Evolutionary conservation across 208 protist genomes (phyloP).

Genomic region (Trypanosoma avium): DNA sequence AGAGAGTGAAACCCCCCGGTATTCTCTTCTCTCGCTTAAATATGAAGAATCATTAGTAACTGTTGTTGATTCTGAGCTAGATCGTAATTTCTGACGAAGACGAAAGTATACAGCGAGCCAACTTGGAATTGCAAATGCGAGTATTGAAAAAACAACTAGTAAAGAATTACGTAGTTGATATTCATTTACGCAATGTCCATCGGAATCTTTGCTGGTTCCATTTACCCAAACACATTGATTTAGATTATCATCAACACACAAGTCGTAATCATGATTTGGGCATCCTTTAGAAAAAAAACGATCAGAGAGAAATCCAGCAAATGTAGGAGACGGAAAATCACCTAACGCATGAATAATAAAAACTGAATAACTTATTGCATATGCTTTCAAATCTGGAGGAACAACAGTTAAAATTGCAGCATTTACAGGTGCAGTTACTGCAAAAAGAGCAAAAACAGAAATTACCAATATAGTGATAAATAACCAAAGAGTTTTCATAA

Average conservation of each 20-base stretch:
- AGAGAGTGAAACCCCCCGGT: too few species aligned
- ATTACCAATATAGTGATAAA: slow-evolving; percentile 48
- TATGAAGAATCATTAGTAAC: background rate
- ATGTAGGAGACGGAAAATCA: slow-evolving; percentile 86
- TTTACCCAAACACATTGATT: slow-evolving; percentile 54
- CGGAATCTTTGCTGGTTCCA: slow-evolving; percentile 4
- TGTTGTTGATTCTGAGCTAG: background rate
- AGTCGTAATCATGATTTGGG: slow-evolving; percentile 10
- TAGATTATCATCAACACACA: background rate
- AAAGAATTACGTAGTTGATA: slow-evolving; percentile 72
- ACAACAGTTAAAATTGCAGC: slow-evolving; percentile 69
- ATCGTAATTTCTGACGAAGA: slow-evolving; percentile 17
- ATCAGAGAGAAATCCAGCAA: slow-evolving; percentile 75
- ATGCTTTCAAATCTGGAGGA: slow-evolving; percentile 58
- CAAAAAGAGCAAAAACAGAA: slow-evolving; percentile 64
- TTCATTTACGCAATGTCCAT: slow-evolving; percentile 43
- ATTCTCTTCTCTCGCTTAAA: background rate
- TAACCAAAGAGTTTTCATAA: slow-evolving; percentile 17
- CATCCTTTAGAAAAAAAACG: slow-evolving; percentile 44
- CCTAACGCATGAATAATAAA: slow-evolving; percentile 87
- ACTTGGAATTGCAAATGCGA: slow-evolving; percentile 46
- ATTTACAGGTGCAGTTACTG: slow-evolving; percentile 81
- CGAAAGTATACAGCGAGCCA: slow-evolving; percentile 54
- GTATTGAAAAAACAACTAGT: slow-evolving; percentile 57
- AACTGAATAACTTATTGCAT: slow-evolving; percentile 83